A percentile compares a stretch with the other conserved stretches of the same genome.
These are phyloP conservation scores for Penicillium sp. DNA, from an alignment of 2,329 filamentous ascomycete genomes.

Conservation along the genomic window DNA sequence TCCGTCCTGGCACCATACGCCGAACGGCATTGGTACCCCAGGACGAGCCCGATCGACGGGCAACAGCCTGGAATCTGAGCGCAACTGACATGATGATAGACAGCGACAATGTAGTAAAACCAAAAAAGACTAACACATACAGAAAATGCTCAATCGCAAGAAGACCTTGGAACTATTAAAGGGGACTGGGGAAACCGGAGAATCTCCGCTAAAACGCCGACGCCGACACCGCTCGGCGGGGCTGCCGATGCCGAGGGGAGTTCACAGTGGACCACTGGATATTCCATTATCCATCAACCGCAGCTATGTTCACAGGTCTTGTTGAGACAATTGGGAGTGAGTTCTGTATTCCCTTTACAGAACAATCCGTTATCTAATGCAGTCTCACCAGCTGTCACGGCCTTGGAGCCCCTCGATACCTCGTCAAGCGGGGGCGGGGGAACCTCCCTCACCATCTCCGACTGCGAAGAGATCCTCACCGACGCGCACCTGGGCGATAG, in stretches of 20 bases:
- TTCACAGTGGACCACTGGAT: constrained; percentile 10
- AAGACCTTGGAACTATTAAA: constrained; percentile 7
- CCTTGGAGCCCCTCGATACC: constrained; percentile 74
- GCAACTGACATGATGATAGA: constrained; percentile 24
- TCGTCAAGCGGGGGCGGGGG: constrained; percentile 68
- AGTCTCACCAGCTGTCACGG: constrained; percentile 65
- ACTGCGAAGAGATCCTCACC: constrained; percentile 69
- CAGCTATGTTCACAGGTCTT: constrained; percentile 88
- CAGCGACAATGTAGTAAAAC: neutral
- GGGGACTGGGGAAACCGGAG: constrained; percentile 16
- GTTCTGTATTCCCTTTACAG: constrained; percentile 30
- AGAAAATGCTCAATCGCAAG: constrained; percentile 5
- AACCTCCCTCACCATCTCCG: constrained; percentile 81
- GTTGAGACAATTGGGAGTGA: constrained; percentile 89
- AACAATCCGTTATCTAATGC: constrained; percentile 24
- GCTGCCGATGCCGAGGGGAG: constrained; percentile 27
- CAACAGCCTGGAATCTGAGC: constrained; percentile 25
- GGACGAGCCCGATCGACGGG: constrained; percentile 22
- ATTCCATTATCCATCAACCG: constrained; percentile 16
- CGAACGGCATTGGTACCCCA: constrained; percentile 22
- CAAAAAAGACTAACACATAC: neutral
- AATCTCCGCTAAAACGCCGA: constrained; percentile 28
- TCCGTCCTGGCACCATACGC: constrained; percentile 28
- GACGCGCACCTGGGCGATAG: constrained; percentile 88
- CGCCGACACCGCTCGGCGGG: constrained; percentile 26